phyloP scores from a whole-genome alignment of 2,329 filamentous ascomycete species.

The Ophiobolus disseminans region DNA sequence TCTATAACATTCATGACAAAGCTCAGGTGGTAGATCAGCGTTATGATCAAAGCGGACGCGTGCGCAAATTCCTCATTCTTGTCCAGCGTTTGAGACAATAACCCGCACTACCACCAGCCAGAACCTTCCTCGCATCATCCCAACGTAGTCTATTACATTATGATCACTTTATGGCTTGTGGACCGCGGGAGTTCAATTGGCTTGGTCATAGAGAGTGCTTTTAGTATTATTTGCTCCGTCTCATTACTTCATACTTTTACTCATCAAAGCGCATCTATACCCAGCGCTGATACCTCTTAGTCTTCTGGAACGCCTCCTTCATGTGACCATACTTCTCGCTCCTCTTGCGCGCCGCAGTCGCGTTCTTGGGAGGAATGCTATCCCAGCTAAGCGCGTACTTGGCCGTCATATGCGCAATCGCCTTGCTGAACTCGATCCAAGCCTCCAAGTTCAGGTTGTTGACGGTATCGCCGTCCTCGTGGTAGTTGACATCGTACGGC shows the following conservation, averaged over 20 bases:
- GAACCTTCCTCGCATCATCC: not conserved
- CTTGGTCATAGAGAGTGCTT: no score
- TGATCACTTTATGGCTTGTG: not conserved
- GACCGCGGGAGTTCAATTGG: no score
- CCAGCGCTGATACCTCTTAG: conserved; percentile 30
- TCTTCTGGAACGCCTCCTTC: conserved; percentile 29
- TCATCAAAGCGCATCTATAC: conserved; percentile 13
- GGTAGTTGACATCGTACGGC: conserved; percentile 45
- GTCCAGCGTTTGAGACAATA: no score
- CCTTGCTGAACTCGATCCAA: conserved; percentile 62
- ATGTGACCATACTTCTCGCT: conserved; percentile 25
- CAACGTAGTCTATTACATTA: not conserved
- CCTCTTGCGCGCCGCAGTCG: conserved; percentile 27
- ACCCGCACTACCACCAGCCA: no score
- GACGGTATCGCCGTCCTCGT: conserved; percentile 45
- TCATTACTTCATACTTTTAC: not conserved
- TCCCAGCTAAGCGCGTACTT: conserved; percentile 46
- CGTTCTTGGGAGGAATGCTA: conserved; percentile 36
- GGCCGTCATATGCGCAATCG: conserved; percentile 62
- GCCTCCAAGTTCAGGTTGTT: conserved; percentile 45
- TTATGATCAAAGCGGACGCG: no score
- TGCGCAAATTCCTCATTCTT: no score
- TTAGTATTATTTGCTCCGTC: no score
- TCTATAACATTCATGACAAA: no score
- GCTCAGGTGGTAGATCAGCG: no score